Evolutionary conservation across 345 rosid species (phyloP), one percentile per base, ranked within the genome.

Genomic region (Draba incana): DNA sequence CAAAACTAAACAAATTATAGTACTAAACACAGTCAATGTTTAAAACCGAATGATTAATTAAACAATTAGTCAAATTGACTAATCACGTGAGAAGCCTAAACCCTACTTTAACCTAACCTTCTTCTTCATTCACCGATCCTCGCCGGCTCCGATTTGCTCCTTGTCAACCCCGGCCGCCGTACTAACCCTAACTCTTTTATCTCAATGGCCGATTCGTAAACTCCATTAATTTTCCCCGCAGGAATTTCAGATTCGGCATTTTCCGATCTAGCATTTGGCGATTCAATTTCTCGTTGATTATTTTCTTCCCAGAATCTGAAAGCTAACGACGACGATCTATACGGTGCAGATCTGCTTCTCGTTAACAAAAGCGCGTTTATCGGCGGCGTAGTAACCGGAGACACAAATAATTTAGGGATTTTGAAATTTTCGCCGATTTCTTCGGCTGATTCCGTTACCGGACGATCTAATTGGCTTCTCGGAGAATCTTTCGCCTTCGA

Each of bases 141-240:
- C 52, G 93, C 88, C 81, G 98, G 97, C 71, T 82, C 97, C 13
- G 98, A 90, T 74, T 92, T 90, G 77, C 98, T 85, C 66, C 98
- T 75, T 5, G 77, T 80, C 46, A 92, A 85, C 53, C 75, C 72
- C 65, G 77, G 66, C 53, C 81, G 82, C 50, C 67, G 70, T 14
- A 52, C 62, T 3, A 61, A 28, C 27, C 15, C 54, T 28, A 37
- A 39, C 12, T 24, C 76, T 45, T 70, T 8, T 35, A 51, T 71
- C 27, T n/a, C 66, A 3, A 6, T 45, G 47, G 27, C 72, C 4
- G 66, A 8, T 51, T 79, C 88, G 12, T 13, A 4, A 51, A 14
- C n/a, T 15, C 44, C 69, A 12, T 28, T 59, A 35, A 14, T 24
- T 23, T 58, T 24, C 61, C 14, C 47, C 55, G 54, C 3, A 24